A percentile compares a stretch with the other conserved stretches of the same genome.
These are phyloP conservation scores for Grigorovia transvaalensis DNA, from an alignment of 805 yeast genomes.

Conservation along the genomic window DNA sequence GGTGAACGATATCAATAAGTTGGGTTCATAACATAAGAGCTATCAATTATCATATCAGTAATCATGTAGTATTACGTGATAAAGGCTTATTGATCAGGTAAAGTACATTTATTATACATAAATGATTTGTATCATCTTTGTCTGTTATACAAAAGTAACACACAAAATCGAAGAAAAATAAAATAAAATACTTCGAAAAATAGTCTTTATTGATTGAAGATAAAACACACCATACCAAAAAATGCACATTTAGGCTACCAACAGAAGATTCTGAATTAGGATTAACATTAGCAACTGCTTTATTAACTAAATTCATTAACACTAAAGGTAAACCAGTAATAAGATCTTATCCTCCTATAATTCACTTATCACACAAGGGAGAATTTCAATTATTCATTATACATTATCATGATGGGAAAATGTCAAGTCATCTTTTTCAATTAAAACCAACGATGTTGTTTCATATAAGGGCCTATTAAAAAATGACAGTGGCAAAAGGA, in stretches of 20 bases:
- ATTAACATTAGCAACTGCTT: constrained; percentile 63
- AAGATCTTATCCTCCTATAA: constrained; percentile 83
- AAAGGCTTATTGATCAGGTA: too few relatives aligned
- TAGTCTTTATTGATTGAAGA: too few relatives aligned
- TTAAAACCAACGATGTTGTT: constrained; percentile 70
- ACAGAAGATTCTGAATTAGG: constrained; percentile 62
- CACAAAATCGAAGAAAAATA: too few relatives aligned
- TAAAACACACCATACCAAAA: constrained; percentile 54
- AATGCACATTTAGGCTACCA: constrained; percentile 61
- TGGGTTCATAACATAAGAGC: too few relatives aligned
- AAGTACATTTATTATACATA: too few relatives aligned
- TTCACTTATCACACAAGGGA: constrained; percentile 62
- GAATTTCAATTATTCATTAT: constrained; percentile 71
- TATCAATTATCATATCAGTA: too few relatives aligned
- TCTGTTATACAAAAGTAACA: too few relatives aligned
- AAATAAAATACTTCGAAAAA: too few relatives aligned
- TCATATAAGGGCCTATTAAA: constrained; percentile 89
- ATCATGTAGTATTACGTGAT: too few relatives aligned
- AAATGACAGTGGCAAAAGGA: constrained; percentile 90
- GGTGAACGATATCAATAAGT: too few relatives aligned
- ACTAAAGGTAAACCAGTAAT: constrained; percentile 81
- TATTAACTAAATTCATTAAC: constrained; percentile 63
- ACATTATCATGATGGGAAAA: constrained; percentile 75
- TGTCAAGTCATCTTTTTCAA: constrained; percentile 60
- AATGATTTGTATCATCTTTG: too few relatives aligned